These are phyloP conservation scores for Corynascus novoguineensis DNA, from an alignment of 495 filamentous ascomycete genomes.

Conservation along the genomic window DNA sequence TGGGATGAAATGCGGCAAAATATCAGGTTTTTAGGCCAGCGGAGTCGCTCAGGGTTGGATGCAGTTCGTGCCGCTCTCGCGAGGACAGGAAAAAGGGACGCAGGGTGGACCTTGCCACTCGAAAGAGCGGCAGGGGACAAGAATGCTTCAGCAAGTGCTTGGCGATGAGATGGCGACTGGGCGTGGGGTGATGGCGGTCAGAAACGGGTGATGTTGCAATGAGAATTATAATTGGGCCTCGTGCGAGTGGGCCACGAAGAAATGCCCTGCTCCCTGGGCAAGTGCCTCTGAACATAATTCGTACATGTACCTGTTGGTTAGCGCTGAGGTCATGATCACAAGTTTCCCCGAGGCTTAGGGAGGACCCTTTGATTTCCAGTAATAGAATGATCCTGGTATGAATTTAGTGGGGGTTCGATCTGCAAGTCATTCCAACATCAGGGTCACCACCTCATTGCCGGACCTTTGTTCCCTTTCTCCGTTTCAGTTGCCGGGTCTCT, in stretches of 20 bases:
- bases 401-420: not conserved
- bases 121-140: not conserved
- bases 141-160: conserved; percentile 5
- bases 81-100: conserved; percentile 2
- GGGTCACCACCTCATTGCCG: not conserved
- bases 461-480: not conserved
- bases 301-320: too few species aligned
- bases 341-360: not conserved
- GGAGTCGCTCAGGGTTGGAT: conserved; percentile 18
- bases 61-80: conserved; percentile 14
- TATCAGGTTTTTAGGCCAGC: conserved; percentile 29
- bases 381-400: too few species aligned
- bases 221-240: not conserved
- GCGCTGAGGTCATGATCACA: conserved; percentile 16
- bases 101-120: conserved; percentile 5
- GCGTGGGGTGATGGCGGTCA: conserved; percentile 9
- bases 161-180: conserved; percentile 13
- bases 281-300: too few species aligned
- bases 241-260: not conserved
- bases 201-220: conserved; percentile 2
- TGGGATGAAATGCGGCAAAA: conserved; percentile 24
- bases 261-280: not conserved
- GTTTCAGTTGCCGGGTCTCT: too few species aligned
- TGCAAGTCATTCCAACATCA: not conserved
- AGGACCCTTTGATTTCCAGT: too few species aligned